Conservation (phyloP, 2,329 filamentous ascomycete genomes). For the Daldinia sp. region DNA sequence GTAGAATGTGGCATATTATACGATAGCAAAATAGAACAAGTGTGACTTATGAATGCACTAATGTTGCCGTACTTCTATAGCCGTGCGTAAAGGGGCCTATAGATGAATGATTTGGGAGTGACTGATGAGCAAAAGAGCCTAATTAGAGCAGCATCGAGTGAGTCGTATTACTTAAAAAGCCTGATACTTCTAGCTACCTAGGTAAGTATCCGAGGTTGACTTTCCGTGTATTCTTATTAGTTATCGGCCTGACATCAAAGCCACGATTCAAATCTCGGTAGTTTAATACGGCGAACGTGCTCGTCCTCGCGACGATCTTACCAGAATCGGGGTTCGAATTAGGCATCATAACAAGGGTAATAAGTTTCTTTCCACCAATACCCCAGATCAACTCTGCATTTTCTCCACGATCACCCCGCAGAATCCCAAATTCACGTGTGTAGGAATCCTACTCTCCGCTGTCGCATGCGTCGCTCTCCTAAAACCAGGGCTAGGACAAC, state of each 20-base stretch:
- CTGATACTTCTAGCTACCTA: not conserved
- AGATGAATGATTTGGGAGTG: not conserved
- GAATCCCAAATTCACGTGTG: conserved; percentile 2
- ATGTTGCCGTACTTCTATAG: not conserved
- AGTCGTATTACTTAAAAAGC: not conserved
- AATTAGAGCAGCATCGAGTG: not conserved
- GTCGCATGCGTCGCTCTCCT: not conserved
- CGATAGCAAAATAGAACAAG: not conserved
- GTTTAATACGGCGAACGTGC: not conserved
- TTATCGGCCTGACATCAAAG: not conserved
- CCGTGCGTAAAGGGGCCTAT: not conserved
- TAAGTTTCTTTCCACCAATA: conserved; percentile 15
- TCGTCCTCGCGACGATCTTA: not conserved
- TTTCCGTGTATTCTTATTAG: not conserved
- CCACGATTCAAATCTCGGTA: not conserved
- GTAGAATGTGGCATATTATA: not conserved
- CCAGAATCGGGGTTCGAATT: not conserved
- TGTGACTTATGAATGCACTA: not conserved
- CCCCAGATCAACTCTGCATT: conserved; percentile 1
- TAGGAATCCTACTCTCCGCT: conserved; percentile 9
- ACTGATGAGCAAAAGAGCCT: too few relatives aligned
- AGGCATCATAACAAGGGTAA: not conserved
- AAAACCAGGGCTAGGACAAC: not conserved
- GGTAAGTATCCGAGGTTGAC: not conserved
- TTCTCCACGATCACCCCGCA: conserved; percentile 12